phyloP scores from a whole-genome alignment of 768 basidiomycete genomes.

The Kwoniella pini region DNA sequence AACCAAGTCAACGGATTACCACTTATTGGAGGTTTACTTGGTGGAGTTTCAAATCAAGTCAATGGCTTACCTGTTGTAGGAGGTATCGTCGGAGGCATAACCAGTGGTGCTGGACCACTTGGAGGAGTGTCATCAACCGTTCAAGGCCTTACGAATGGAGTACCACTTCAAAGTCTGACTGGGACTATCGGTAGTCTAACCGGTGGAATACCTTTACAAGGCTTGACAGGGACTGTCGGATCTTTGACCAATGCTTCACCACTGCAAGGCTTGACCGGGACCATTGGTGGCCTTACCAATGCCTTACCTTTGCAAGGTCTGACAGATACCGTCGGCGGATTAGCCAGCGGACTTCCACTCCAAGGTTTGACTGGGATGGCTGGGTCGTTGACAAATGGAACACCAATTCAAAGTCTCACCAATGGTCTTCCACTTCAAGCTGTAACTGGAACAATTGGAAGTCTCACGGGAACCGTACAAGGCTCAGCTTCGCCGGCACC shows the following conservation, averaged over 20 bases:
- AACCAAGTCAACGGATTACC: conserved; percentile 2
- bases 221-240: conserved; percentile 8
- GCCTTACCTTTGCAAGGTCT: conserved; percentile 5
- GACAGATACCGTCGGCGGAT: background rate
- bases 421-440: background rate
- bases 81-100: no score
- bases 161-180: conserved; percentile 11
- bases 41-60: background rate
- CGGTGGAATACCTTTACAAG: conserved; percentile 8
- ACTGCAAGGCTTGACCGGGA: background rate
- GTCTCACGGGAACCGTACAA: background rate
- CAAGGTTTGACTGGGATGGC: background rate
- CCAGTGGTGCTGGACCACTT: background rate
- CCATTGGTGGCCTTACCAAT: conserved; percentile 4
- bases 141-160: background rate
- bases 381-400: conserved; percentile 2
- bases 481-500: background rate
- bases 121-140: conserved; percentile 1
- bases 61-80: no score
- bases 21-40: background rate
- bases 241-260: conserved; percentile 5
- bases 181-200: conserved; percentile 1
- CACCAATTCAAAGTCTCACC: conserved; percentile 2
- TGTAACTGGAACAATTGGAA: background rate
- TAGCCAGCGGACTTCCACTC: conserved; percentile 7